These are phyloP conservation scores for Lentinula sp. DNA, from an alignment of 768 basidiomycete genomes.

Conservation along the genomic window DNA sequence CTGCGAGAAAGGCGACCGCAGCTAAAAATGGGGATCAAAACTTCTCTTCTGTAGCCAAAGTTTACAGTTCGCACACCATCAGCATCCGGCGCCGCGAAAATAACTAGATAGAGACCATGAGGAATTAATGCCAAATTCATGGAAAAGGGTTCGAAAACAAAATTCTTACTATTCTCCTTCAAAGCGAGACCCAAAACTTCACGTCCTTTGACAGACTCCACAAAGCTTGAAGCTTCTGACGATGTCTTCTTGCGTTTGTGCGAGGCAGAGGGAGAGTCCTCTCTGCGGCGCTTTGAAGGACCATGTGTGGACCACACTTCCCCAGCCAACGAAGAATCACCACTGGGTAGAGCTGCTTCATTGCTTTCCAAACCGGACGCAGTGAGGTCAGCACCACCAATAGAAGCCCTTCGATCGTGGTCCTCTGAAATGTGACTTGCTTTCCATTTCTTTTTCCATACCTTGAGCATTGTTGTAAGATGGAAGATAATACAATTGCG, in stretches of 20 bases:
- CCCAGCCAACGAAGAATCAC: neutral
- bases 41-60: neutral
- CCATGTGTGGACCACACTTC: neutral
- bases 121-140: neutral
- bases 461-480: constrained; percentile 35
- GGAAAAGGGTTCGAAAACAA: neutral
- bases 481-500: no score
- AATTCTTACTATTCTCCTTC: constrained; percentile 28
- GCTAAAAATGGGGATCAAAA: constrained; percentile 13
- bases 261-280: neutral
- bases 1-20: constrained; percentile 18
- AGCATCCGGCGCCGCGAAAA: neutral
- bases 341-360: constrained; percentile 4
- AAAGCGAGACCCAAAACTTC: constrained; percentile 26
- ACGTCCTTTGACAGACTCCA: constrained; percentile 9
- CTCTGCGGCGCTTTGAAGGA: neutral
- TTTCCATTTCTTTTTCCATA: constrained; percentile 47
- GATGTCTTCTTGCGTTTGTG: neutral
- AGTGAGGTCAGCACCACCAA: constrained; percentile 2
- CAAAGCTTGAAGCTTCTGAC: neutral
- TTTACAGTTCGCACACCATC: neutral
- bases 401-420: constrained; percentile 9
- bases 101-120: neutral
- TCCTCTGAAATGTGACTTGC: constrained; percentile 17
- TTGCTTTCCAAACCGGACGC: constrained; percentile 5